Evolutionary conservation across 75 land plant genomes (phyloP), one percentile per base, ranked within the genome.

Genomic region (Pinus albicaulis): DNA sequence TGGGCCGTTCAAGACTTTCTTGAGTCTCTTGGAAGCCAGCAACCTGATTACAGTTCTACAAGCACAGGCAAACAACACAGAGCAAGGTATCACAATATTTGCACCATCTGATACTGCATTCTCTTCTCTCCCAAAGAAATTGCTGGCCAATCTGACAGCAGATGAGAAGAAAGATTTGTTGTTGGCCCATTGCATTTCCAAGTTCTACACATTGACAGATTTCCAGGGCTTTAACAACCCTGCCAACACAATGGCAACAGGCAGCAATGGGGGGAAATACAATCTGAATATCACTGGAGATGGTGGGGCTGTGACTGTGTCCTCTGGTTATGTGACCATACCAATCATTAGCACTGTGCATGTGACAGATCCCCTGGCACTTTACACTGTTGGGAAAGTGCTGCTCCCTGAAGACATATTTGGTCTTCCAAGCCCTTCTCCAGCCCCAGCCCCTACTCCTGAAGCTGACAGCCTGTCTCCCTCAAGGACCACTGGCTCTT

Each of bases 321-420:
- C 55, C 56, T 78, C 90, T 0, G 87, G 86, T 3, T 88, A 86
- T 86, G 73, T 82, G 0, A 83, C 57, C 15, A 81, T 88, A 1
- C 82, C 86, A 48, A 73, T 91, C 3, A 82, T 72, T 66, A 91
- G 92, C 82, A 81, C 83, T 13, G 90, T 91, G 36, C 77, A 73
- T 22, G 75, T 90, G 0, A 91, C 88, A 12, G 73, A 76, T 19
- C 92, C 92, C 2, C 82, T 86, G 19, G 92, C 92, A 0, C 57
- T 91, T 0, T 91, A 91, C 60, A 77, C 84, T 74, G 76, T 88
- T 5, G 77, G 79, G 16, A 75, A 76, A 34, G 88, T 91, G 38
- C 82, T 91, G 57, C 84, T 91, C 23, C 92, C 92, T 2, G 72
- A 77, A 56, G 88, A 83, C 3, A 91, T 91, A 56, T 88, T 91